These are phyloP conservation scores for Colletotrichum godetiae DNA, from an alignment of 2,329 filamentous ascomycete species.

Conservation along the genomic window DNA sequence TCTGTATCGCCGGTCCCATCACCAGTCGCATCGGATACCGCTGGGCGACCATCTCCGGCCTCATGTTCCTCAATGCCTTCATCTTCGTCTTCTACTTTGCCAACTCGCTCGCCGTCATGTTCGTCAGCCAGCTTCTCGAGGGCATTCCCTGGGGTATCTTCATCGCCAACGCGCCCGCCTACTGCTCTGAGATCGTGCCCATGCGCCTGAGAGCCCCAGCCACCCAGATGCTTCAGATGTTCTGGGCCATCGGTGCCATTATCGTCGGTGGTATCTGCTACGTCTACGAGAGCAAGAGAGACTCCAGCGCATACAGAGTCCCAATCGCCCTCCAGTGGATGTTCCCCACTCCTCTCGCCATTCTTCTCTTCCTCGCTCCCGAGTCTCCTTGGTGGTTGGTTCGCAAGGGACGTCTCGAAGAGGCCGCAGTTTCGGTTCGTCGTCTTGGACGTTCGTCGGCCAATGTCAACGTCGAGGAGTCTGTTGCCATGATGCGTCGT, in stretches of 20 bases:
- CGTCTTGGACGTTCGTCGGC: constrained; percentile 54
- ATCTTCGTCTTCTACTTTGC: constrained; percentile 65
- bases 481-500: constrained; percentile 50
- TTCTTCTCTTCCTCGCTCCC: constrained; percentile 62
- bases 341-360: constrained; percentile 64
- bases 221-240: constrained; percentile 74
- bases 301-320: constrained; percentile 51
- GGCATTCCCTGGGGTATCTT: constrained; percentile 75
- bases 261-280: constrained; percentile 70
- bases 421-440: constrained; percentile 56
- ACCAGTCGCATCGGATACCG: constrained; percentile 70
- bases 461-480: constrained; percentile 39
- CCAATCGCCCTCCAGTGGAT: constrained; percentile 69
- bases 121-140: constrained; percentile 68
- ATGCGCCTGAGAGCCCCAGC: constrained; percentile 66
- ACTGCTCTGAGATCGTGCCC: constrained; percentile 71
- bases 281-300: constrained; percentile 54
- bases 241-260: constrained; percentile 72
- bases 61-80: constrained; percentile 68
- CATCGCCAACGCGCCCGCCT: constrained; percentile 73
- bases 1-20: constrained; percentile 69
- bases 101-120: constrained; percentile 54
- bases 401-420: constrained; percentile 58
- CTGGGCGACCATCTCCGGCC: constrained; percentile 64
- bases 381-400: constrained; percentile 68